A percentile compares a stretch with the other conserved stretches of the same genome.
phyloP scores from a whole-genome alignment of 371 early-diverging fungal species.

The Mucor lusitanicus region DNA sequence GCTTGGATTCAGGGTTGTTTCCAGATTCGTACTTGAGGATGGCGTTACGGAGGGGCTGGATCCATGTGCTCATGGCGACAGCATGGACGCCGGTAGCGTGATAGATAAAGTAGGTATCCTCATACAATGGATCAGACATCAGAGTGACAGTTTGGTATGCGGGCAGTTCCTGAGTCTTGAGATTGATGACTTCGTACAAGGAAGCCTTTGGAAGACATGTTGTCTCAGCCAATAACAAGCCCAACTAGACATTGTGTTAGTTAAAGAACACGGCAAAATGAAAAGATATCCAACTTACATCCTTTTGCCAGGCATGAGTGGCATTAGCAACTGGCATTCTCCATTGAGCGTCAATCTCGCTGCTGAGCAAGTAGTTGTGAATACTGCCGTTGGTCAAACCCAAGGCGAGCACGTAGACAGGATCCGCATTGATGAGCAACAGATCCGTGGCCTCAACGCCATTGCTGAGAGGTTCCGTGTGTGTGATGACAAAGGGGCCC shows the following conservation, averaged over 20 bases:
- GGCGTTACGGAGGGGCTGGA: slow-evolving; percentile 22
- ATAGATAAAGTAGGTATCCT: slow-evolving; percentile 39
- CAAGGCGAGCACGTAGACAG: slow-evolving; percentile 29
- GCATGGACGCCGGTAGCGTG: slow-evolving; percentile 41
- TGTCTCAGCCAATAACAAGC: slow-evolving; percentile 16
- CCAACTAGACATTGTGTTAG: slow-evolving; percentile 19
- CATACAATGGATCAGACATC: slow-evolving; percentile 31
- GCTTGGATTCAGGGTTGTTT: not conserved
- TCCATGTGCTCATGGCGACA: slow-evolving; percentile 30
- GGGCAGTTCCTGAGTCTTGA: slow-evolving; percentile 10
- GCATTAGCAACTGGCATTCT: slow-evolving; percentile 22
- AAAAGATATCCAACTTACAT: slow-evolving; percentile 13
- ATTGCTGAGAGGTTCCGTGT: not conserved
- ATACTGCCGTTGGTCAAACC: slow-evolving; percentile 37
- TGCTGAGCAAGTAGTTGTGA: slow-evolving; percentile 32
- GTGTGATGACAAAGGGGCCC: slow-evolving; percentile 38
- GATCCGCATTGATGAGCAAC: slow-evolving; percentile 22
- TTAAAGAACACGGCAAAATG: too few relatives aligned
- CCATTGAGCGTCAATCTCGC: slow-evolving; percentile 44
- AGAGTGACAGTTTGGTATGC: slow-evolving; percentile 22
- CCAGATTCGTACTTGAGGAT: slow-evolving; percentile 8
- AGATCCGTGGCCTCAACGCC: slow-evolving; percentile 31
- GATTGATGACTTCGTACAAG: slow-evolving; percentile 31
- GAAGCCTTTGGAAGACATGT: slow-evolving; percentile 37
- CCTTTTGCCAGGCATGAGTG: slow-evolving; percentile 24